Evolutionary conservation across 2,329 filamentous ascomycete genomes (phyloP).

Genomic region (Fusarium redolens): DNA sequence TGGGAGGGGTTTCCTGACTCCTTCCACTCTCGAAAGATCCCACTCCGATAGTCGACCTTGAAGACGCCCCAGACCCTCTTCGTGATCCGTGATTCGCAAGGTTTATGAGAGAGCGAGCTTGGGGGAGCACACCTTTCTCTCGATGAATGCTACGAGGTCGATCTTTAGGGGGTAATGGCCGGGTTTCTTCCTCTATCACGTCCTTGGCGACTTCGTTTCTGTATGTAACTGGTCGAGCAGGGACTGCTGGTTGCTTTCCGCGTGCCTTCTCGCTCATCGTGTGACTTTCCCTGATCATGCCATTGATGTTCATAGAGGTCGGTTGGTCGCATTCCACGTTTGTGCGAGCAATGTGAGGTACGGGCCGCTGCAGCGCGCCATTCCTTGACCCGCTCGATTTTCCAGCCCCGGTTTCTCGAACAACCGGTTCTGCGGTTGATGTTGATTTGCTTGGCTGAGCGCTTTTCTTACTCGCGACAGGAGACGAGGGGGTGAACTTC

Average conservation of each 20-base stretch:
- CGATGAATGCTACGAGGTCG: constrained; percentile 24
- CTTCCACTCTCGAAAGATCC: constrained; percentile 40
- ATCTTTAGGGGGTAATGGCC: constrained; percentile 7
- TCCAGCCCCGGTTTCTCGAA: constrained; percentile 47
- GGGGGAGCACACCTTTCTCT: constrained; percentile 29
- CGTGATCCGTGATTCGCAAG: constrained; percentile 34
- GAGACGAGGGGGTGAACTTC: constrained; percentile 58
- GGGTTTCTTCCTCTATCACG: constrained; percentile 13
- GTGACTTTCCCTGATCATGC: constrained; percentile 9
- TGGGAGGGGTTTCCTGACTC: constrained; percentile 36
- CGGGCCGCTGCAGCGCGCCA: constrained; percentile 39
- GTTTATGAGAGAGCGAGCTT: constrained; percentile 42
- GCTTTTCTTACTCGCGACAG: constrained; percentile 58
- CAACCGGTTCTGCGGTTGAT: constrained; percentile 44
- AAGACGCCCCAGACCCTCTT: constrained; percentile 39
- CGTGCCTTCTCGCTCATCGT: constrained; percentile 59
- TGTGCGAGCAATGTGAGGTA: constrained; percentile 46
- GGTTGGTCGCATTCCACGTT: constrained; percentile 10
- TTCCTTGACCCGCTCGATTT: constrained; percentile 39
- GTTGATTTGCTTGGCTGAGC: constrained; percentile 57
- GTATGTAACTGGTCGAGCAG: constrained; percentile 27
- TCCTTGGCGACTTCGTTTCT: constrained; percentile 20
- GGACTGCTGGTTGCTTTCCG: constrained; percentile 58
- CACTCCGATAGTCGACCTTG: constrained; percentile 37
- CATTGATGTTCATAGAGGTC: constrained; percentile 8